These are phyloP conservation scores for Tylopilus intermedius DNA, from an alignment of 768 basidiomycete species.

Conservation along the genomic window DNA sequence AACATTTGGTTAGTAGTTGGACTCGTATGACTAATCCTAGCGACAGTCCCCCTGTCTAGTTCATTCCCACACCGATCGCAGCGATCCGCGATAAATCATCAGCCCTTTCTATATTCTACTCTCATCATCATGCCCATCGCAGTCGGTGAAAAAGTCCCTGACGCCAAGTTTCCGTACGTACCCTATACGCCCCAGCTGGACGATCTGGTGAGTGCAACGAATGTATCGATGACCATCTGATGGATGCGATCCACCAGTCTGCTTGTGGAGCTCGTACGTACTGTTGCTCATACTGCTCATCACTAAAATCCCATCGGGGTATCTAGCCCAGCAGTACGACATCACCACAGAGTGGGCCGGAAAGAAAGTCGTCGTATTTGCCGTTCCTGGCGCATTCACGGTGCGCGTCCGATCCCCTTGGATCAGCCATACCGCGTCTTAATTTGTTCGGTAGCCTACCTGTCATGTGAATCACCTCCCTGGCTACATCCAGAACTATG, in stretches of 20 bases:
- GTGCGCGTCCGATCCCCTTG: conserved; percentile 35
- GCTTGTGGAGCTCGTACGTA: conserved; percentile 63
- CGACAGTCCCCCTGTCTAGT: too few species aligned
- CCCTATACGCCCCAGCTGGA: conserved; percentile 62
- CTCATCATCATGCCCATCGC: conserved; percentile 31
- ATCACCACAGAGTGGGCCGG: conserved; percentile 65
- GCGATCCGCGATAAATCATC: background rate
- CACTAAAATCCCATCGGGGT: background rate
- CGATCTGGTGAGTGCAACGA: conserved; percentile 40
- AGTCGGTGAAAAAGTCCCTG: conserved; percentile 50
- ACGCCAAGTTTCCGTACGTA: conserved; percentile 45
- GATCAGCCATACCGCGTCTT: background rate
- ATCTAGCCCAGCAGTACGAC: conserved; percentile 45
- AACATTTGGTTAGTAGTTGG: background rate
- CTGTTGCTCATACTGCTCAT: background rate
- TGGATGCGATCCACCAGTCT: conserved; percentile 32
- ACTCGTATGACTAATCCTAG: background rate
- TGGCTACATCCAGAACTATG: conserved; percentile 42
- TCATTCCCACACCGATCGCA: background rate
- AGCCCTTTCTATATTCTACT: too few species aligned
- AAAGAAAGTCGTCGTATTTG: conserved; percentile 75
- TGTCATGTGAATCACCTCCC: conserved; percentile 43
- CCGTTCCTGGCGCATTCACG: conserved; percentile 80
- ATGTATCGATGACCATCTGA: conserved; percentile 8
- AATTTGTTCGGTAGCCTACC: conserved; percentile 29